phyloP scores from a whole-genome alignment of 176 grass and related monocot species.

The Cocos nucifera region DNA sequence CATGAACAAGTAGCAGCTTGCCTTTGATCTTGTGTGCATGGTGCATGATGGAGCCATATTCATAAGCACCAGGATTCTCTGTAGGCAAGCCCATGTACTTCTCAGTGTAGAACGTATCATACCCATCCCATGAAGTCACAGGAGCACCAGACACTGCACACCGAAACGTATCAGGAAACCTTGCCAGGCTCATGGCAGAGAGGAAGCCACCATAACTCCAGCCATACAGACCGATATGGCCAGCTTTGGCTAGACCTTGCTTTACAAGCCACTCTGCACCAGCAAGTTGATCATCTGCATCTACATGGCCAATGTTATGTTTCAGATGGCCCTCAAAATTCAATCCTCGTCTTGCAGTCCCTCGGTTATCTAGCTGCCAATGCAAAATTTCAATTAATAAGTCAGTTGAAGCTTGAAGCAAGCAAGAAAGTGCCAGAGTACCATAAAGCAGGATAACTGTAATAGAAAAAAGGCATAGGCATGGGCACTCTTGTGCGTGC shows the following conservation, averaged over 20 bases:
- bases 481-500: too few relatives aligned
- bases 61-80: constrained; percentile 53
- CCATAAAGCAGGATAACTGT: too few relatives aligned
- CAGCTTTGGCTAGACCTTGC: constrained; percentile 72
- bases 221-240: constrained; percentile 87
- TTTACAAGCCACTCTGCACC: constrained; percentile 91
- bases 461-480: too few relatives aligned
- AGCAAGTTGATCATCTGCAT: constrained; percentile 78
- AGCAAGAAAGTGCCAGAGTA: too few relatives aligned
- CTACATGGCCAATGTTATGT: constrained; percentile 60
- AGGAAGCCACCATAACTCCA: constrained; percentile 98
- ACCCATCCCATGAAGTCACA: constrained; percentile 91
- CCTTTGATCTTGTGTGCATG: constrained; percentile 71
- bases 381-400: constrained; percentile 9
- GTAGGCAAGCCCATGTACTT: constrained; percentile 84
- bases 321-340: constrained; percentile 88
- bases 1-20: constrained; percentile 82
- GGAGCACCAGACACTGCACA: constrained; percentile 94
- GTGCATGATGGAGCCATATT: constrained; percentile 80
- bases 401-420: neutral
- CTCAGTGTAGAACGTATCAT: constrained; percentile 94
- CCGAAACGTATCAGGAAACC: constrained; percentile 58
- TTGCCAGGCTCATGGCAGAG: constrained; percentile 81
- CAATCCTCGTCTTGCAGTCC: constrained; percentile 75
- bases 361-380: constrained; percentile 87